Evolutionary conservation across 228 moss, liverwort and hornwort genomes (phyloP).

Genomic region (Sphagnum fallax): DNA sequence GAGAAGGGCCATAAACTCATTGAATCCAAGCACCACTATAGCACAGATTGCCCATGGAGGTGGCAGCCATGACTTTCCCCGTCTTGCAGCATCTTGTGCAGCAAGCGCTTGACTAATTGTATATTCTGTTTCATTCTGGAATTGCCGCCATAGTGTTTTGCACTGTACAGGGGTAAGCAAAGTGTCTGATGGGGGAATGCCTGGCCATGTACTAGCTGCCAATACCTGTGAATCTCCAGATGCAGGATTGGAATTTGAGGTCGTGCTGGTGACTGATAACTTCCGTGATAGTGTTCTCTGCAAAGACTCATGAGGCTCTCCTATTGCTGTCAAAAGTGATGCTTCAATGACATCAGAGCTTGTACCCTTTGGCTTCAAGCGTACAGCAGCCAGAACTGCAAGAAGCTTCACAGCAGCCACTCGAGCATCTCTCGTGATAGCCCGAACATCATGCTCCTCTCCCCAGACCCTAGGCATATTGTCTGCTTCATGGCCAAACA

Average conservation of each 20-base stretch:
- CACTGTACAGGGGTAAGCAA: constrained; percentile 84
- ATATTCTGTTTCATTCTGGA: constrained; percentile 88
- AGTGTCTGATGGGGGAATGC: constrained; percentile 41
- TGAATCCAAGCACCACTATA: constrained; percentile 81
- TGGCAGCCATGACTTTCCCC: constrained; percentile 73
- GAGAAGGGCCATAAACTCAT: constrained; percentile 89
- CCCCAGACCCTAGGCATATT: constrained; percentile 87
- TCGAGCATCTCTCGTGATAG: constrained; percentile 81
- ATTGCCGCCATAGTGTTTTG: constrained; percentile 85
- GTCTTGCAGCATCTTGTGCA: constrained; percentile 74
- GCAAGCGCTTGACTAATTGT: constrained; percentile 84
- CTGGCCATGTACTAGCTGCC: constrained; percentile 79
- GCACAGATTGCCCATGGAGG: constrained; percentile 92
- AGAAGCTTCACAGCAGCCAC: constrained; percentile 75
- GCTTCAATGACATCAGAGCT: constrained; percentile 43
- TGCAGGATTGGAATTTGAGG: constrained; percentile 26
- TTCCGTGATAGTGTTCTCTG: constrained; percentile 25
- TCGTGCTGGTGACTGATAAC: constrained; percentile 31
- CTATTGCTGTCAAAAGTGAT: constrained; percentile 51
- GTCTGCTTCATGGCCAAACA: constrained; percentile 87
- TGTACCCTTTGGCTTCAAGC: constrained; percentile 40
- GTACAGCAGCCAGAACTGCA: constrained; percentile 66
- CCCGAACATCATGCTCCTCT: constrained; percentile 79
- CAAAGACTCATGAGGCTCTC: constrained; percentile 33
- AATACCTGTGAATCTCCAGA: constrained; percentile 58